Conservation (phyloP, 1,139 yeast genomes). For the Pichia sp. region DNA sequence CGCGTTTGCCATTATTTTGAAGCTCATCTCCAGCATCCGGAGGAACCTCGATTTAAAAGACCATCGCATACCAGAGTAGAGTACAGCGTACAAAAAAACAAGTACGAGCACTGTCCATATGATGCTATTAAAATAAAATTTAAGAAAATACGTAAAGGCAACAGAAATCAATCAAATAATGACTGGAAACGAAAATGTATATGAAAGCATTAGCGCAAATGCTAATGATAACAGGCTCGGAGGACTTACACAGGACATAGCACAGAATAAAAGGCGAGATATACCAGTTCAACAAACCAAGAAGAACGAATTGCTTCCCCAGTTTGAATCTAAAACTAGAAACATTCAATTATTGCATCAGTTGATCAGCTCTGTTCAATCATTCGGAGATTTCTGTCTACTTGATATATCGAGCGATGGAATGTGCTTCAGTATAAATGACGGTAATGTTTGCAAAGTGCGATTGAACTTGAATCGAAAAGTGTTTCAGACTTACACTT, state of each 20-base stretch:
- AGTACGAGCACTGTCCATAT: too few species aligned
- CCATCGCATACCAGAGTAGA: too few species aligned
- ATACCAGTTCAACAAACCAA: background rate
- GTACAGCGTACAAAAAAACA: too few species aligned
- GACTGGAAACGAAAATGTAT: background rate
- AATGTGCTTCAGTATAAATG: slow-evolving; percentile 28
- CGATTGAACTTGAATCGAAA: slow-evolving; percentile 26
- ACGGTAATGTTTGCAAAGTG: slow-evolving; percentile 30
- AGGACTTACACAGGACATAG: background rate
- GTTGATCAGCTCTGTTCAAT: slow-evolving; percentile 26
- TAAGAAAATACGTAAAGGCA: too few species aligned
- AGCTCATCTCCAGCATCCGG: too few species aligned
- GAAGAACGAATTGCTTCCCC: slow-evolving; percentile 4
- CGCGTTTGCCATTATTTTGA: too few species aligned
- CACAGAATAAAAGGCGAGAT: background rate
- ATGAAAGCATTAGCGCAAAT: background rate
- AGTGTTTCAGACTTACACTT: slow-evolving; percentile 21
- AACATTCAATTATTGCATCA: slow-evolving; percentile 25
- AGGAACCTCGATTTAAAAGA: too few species aligned
- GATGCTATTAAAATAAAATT: too few species aligned
- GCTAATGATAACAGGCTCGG: background rate
- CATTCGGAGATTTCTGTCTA: slow-evolving; percentile 29
- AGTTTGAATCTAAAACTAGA: slow-evolving; percentile 27
- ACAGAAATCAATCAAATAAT: too few species aligned
- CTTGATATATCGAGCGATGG: slow-evolving; percentile 28